phyloP scores from a whole-genome alignment of 2,329 filamentous ascomycete species.

The Westerdykella sp. region DNA sequence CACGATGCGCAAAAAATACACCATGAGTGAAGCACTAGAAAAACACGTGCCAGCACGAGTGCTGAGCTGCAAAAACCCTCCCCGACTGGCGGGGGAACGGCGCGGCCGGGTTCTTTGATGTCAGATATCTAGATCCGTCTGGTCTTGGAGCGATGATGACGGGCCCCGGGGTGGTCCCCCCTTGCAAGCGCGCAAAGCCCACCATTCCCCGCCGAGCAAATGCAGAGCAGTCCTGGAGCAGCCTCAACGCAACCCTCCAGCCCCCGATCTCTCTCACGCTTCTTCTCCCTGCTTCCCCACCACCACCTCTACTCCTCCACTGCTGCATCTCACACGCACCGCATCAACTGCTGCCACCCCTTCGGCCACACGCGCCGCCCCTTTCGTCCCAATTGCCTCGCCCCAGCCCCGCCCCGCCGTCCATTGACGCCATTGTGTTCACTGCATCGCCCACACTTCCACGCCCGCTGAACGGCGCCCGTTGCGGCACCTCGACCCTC shows the following conservation, averaged over 20 bases:
- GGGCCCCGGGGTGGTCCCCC: neutral
- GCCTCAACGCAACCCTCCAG: neutral
- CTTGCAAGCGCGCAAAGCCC: neutral
- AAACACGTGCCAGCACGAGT: neutral
- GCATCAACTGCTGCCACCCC: neutral
- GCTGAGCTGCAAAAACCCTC: too few relatives aligned
- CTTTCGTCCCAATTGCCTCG: conserved; percentile 9
- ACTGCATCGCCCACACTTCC: conserved; percentile 17
- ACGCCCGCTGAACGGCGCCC: conserved; percentile 4
- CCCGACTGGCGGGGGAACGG: too few relatives aligned
- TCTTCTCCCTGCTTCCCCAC: neutral
- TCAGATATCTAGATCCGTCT: too few relatives aligned
- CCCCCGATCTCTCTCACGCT: conserved; percentile 1
- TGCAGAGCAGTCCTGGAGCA: neutral
- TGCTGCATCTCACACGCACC: conserved; percentile 7
- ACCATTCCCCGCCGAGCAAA: neutral
- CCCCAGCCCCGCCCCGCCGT: conserved; percentile 9
- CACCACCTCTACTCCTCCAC: conserved; percentile 1
- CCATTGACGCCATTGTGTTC: conserved; percentile 17
- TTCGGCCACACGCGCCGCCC: conserved; percentile 2
- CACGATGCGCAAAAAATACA: neutral
- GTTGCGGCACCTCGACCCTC: conserved; percentile 9
- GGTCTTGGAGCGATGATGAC: neutral
- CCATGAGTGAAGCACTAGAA: neutral
- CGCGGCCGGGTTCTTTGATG: too few relatives aligned